Percentiles rank a stretch among this genome's conserved stretches.
phyloP scores from a whole-genome alignment of 768 basidiomycete genomes.

The Pleurotus platypus region DNA sequence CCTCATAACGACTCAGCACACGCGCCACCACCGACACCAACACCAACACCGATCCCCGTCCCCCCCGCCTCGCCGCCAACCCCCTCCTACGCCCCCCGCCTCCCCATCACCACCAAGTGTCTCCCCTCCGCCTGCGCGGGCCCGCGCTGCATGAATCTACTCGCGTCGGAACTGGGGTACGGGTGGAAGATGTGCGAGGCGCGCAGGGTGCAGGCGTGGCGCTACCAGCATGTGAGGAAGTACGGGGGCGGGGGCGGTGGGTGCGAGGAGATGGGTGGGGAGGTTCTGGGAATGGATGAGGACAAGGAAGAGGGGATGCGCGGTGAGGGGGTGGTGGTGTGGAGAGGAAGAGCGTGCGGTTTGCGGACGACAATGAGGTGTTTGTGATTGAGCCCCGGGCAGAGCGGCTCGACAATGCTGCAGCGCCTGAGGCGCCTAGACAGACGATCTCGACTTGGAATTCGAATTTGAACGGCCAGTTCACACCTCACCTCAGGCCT shows the following conservation, averaged over 20 bases:
- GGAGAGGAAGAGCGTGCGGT: too few species aligned
- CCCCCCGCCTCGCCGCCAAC: neutral
- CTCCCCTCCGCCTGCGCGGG: neutral
- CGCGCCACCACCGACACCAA: too few species aligned
- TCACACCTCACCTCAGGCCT: too few species aligned
- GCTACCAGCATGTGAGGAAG: neutral
- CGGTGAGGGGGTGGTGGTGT: too few species aligned
- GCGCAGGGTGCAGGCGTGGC: neutral
- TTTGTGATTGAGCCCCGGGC: too few species aligned
- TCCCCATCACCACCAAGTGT: neutral
- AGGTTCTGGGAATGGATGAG: neutral
- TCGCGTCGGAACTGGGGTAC: neutral
- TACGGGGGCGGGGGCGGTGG: neutral
- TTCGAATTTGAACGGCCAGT: too few species aligned
- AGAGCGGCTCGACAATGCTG: too few species aligned
- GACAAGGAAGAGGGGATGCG: neutral
- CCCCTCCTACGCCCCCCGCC: neutral
- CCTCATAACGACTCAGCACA: neutral
- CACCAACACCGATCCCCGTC: too few species aligned
- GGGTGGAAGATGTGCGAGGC: slow-evolving; percentile 1
- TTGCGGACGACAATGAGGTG: too few species aligned
- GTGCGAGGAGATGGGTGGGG: neutral
- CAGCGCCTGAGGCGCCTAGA: too few species aligned
- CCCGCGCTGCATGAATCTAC: neutral
- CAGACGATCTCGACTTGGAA: too few species aligned